Evolutionary conservation across 805 yeast species (phyloP), one percentile per base, ranked within the genome.

Genomic region (Kodamaea leandrae): DNA sequence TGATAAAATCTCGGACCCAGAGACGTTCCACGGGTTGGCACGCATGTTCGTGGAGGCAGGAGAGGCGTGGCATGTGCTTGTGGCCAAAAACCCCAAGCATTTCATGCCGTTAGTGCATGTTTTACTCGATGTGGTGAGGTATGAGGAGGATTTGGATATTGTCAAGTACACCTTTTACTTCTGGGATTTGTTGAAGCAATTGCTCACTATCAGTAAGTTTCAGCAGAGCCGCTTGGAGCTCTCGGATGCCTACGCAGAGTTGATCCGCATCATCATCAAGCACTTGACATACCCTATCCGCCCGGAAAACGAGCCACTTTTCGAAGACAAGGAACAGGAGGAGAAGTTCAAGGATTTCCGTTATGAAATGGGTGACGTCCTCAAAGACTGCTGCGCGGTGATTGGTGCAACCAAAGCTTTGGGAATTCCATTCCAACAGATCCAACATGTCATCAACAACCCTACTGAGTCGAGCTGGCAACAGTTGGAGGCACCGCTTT

Each of bases 301-400:
- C 4, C 40, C 29, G 10, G 54, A 52, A 24, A 54, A 51, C 13
- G 35, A 41, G 19, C 74, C 70, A 37, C 57, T 80, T 14, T 91
- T 91, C 53, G 72, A 73, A 18, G 88, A 86, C 54, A 73, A 70
- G 49, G 96, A 88, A 57, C 84, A 78, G 41, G 96, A 89, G 57
- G 99, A 95, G 57, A 86, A 88, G 61, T 93, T 93, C 60, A 82
- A 86, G 54, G 95, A 88, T 44, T 93, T 91, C 64, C 76, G 99
- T 55, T 93, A 93, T 63, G 96, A 88, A 42, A 86, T 93, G 86
- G 98, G 98, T 27, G 98, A 93, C 60, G 96, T 91, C n/a, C 67
- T 93, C 46, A 95, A 95, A 57, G 96, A 89, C 58, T 89, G 98
- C 67, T 86, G 97, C 52, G 86, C 86, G 1, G 91, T 93, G 3